These are phyloP conservation scores for Phytophthora pseudosyringae DNA, from an alignment of 352 stramenopile species.

Conservation along the genomic window DNA sequence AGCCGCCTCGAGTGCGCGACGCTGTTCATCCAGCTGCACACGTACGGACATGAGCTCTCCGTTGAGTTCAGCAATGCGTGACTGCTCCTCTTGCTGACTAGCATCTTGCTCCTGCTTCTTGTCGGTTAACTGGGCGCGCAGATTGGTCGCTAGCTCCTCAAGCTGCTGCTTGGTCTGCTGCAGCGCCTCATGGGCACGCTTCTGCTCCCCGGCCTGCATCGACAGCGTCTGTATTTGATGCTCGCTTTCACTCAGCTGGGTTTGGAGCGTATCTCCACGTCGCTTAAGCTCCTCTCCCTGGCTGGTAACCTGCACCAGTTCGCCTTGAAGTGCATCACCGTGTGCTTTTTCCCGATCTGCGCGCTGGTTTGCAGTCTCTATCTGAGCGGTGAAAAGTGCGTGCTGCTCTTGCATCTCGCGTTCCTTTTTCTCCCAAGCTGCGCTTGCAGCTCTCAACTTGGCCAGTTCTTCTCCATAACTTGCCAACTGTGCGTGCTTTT, in stretches of 20 bases:
- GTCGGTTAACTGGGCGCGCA: conserved; percentile 65
- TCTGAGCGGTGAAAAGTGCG: conserved; percentile 41
- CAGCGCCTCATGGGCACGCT: conserved; percentile 55
- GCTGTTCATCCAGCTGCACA: conserved; percentile 79
- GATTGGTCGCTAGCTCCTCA: conserved; percentile 60
- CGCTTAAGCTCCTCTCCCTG: conserved; percentile 57
- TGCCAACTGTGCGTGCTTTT: conserved; percentile 81
- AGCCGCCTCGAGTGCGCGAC: conserved; percentile 66
- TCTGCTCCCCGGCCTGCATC: conserved; percentile 63
- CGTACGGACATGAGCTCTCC: conserved; percentile 79
- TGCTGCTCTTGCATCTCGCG: conserved; percentile 60
- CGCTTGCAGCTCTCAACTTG: conserved; percentile 55
- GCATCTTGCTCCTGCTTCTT: conserved; percentile 60
- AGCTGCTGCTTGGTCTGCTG: conserved; percentile 75
- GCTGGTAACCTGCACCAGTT: conserved; percentile 39
- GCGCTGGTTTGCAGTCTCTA: conserved; percentile 51
- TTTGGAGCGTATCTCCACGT: conserved; percentile 53
- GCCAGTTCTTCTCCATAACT: conserved; percentile 77
- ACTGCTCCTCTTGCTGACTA: conserved; percentile 66
- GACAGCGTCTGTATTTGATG: conserved; percentile 66
- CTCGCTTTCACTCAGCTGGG: conserved; percentile 56
- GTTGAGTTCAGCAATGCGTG: conserved; percentile 66
- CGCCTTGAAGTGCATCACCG: conserved; percentile 53
- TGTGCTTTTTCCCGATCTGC: conserved; percentile 35
- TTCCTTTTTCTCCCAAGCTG: conserved; percentile 56